phyloP scores from a whole-genome alignment of 495 filamentous ascomycete species.

The Penicillium taxi region DNA sequence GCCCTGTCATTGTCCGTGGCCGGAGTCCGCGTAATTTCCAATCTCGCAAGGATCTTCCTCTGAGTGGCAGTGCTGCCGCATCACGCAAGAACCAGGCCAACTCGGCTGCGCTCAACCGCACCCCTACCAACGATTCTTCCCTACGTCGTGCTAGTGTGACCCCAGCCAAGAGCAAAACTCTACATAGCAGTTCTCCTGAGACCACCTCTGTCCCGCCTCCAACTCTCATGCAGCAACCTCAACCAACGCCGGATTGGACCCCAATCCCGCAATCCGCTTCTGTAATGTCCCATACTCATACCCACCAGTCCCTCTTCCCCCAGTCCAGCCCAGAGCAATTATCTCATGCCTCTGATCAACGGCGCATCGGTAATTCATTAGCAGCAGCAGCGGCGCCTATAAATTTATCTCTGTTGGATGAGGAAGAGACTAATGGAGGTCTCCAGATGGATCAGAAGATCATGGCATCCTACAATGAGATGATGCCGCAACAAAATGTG shows the following conservation, averaged over 20 bases:
- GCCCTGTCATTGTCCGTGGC: constrained; percentile 69
- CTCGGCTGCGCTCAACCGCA: constrained; percentile 33
- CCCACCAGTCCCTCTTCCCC: constrained; percentile 40
- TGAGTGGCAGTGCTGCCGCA: constrained; percentile 61
- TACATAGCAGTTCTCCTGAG: constrained; percentile 35
- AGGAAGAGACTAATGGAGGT: constrained; percentile 42
- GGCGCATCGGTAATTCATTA: constrained; percentile 15
- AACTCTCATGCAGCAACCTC: constrained; percentile 27
- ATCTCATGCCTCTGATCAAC: constrained; percentile 29
- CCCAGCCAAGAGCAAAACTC: constrained; percentile 47
- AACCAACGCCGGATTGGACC: constrained; percentile 34
- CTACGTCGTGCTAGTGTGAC: constrained; percentile 37
- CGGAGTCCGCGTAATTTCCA: constrained; percentile 76
- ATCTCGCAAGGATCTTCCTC: constrained; percentile 64
- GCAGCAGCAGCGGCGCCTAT: constrained; percentile 47
- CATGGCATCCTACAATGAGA: constrained; percentile 22
- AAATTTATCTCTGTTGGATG: constrained; percentile 66
- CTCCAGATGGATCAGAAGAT: constrained; percentile 21
- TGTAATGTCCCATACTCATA: constrained; percentile 23
- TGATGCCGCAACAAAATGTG: constrained; percentile 16
- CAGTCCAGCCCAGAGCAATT: constrained; percentile 47
- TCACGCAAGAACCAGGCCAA: constrained; percentile 48
- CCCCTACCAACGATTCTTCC: constrained; percentile 40
- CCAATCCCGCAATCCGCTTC: constrained; percentile 26
- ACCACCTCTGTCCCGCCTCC: constrained; percentile 30